These are phyloP conservation scores for Breviolum minutum DNA, from an alignment of 73 alveolate species.

Conservation along the genomic window DNA sequence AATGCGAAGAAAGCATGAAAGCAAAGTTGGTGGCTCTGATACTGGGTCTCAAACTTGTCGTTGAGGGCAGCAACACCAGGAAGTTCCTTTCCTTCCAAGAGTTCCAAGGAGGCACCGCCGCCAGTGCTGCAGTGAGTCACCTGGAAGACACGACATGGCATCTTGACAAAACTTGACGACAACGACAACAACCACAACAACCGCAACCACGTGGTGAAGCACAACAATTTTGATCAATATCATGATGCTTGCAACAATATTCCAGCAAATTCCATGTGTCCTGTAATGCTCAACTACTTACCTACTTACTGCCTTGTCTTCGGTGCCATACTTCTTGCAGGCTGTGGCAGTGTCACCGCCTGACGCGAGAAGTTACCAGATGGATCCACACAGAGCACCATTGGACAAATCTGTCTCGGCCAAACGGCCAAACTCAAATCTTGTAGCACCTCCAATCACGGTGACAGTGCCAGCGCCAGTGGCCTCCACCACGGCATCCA, in stretches of 20 bases:
- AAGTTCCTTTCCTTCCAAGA: constrained; percentile 96
- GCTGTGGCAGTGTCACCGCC: constrained; percentile 93
- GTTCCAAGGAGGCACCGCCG: constrained; percentile 97
- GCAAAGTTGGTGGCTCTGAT: no score
- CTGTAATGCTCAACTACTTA: neutral
- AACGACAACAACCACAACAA: neutral
- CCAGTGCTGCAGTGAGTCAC: constrained; percentile 97
- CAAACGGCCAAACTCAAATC: neutral
- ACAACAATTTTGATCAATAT: neutral
- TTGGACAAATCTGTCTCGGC: neutral
- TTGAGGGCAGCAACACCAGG: constrained; percentile 41
- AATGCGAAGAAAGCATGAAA: no score
- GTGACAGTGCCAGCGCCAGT: constrained; percentile 84
- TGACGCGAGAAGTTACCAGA: neutral
- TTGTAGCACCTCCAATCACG: constrained; percentile 15
- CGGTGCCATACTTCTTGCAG: constrained; percentile 83
- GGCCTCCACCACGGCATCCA: constrained; percentile 89
- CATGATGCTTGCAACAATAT: neutral
- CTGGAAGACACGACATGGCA: neutral
- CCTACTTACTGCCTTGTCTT: constrained; percentile 34
- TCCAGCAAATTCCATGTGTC: neutral
- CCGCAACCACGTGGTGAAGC: no score
- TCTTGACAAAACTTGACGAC: neutral
- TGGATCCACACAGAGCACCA: neutral
- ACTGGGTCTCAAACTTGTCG: neutral